Evolutionary conservation across 1,284 basidiomycete species (phyloP), one percentile per base, ranked within the genome.

Genomic region (Pisolithus thermaeus): DNA sequence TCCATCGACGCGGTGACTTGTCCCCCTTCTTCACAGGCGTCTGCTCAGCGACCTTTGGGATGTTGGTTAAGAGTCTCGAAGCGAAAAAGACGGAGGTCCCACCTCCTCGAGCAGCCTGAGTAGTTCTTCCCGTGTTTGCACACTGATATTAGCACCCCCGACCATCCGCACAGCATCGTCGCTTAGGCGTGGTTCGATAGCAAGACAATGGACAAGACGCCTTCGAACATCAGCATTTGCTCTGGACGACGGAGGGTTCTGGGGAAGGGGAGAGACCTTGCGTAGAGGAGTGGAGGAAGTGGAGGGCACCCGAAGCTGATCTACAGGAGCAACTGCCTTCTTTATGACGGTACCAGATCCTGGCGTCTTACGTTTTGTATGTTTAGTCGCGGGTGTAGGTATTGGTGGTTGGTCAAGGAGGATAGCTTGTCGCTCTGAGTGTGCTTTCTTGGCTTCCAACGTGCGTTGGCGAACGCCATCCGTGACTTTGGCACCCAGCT

Each of bases 391-490:
- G 35, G 43, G 40, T 2, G 42, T 55, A 11, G 58, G 52, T 22
- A 67, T 50, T 3, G 63, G 73, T 0, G 70, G 71, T 1, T 61
- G 59, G 30, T 75, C 77, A 49, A 89, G 73, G 46, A 78, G 63
- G 42, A 79, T 75, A 20, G 76, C 75, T 54, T 76, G 74, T 38
- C 79, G 75, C 51, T 74, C 76, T 25, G 70, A 70, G 49, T 80
- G 79, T 60, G 79, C 73, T 58, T 77, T 76, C 57, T 76, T 79
- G 28, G 80, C 84, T 51, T 75, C 77, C 39, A 71, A 68, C 1
- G 79, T 81, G 23, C 73, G 76, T 52, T 81, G 75, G 46, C 81
- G 77, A 50, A 88, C 69, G 58, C 74, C 76, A 59, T 75, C 75
- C 12, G 76, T 70, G 49, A 81, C 60, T 40, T 67, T 73, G 37